A percentile compares a stretch with the other conserved stretches of the same genome.
These are phyloP conservation scores for Trichosporon inkin DNA, from an alignment of 1,284 basidiomycete species.

Conservation along the genomic window DNA sequence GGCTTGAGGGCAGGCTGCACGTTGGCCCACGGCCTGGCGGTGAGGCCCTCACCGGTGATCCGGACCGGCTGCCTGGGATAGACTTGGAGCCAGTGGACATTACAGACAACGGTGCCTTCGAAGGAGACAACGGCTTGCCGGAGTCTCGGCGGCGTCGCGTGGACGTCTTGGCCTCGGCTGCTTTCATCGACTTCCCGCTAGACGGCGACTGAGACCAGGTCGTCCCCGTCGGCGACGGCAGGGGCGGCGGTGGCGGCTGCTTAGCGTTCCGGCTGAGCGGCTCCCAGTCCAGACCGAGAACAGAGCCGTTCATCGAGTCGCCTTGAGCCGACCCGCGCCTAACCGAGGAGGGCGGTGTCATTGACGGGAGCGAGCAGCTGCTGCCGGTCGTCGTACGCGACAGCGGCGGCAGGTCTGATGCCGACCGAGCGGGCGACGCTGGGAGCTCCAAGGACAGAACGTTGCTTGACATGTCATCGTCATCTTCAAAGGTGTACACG, in stretches of 20 bases:
- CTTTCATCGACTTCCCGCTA: background rate
- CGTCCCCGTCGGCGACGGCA: background rate
- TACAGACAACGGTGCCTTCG: background rate
- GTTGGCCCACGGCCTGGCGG: background rate
- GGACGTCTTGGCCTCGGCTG: background rate
- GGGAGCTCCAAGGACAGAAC: conserved; percentile 15
- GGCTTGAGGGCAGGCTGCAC: conserved; percentile 1
- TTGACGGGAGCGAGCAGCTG: conserved; percentile 12
- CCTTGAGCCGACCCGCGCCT: conserved; percentile 13
- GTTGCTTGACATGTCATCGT: conserved; percentile 7
- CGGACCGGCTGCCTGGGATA: background rate
- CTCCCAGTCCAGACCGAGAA: conserved; percentile 22
- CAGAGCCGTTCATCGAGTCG: conserved; percentile 9
- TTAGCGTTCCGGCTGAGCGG: background rate
- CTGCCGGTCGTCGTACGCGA: conserved; percentile 20
- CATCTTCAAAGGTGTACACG: conserved; percentile 19
- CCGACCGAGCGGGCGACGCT: conserved; percentile 14
- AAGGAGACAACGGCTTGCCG: background rate
- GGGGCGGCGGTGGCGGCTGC: background rate
- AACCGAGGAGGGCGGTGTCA: conserved; percentile 4
- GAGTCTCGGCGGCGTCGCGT: background rate
- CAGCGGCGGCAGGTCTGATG: conserved; percentile 16
- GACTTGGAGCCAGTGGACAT: background rate
- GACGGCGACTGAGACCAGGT: background rate
- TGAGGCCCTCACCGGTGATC: background rate